Evolutionary conservation across 2,329 filamentous ascomycete species (phyloP).

Genomic region (Drechslerella dactyloides): DNA sequence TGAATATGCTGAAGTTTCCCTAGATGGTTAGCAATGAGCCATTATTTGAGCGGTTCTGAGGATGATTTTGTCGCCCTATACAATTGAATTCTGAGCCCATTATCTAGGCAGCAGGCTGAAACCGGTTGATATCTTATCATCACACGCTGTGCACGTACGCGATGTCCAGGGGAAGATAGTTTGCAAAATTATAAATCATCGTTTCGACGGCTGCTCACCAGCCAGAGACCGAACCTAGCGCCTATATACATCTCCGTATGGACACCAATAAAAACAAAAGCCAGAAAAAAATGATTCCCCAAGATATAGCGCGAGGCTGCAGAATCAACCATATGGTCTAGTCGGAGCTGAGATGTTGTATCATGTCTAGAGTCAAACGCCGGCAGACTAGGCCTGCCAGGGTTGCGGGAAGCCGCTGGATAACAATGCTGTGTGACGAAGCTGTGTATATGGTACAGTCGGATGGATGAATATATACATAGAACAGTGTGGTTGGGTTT

Average conservation of each 20-base stretch:
- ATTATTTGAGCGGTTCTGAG: slow-evolving; percentile 28
- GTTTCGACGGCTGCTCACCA: slow-evolving; percentile 30
- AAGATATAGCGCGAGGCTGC: slow-evolving; percentile 21
- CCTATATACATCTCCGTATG: slow-evolving; percentile 50
- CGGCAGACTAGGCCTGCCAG: slow-evolving; percentile 16
- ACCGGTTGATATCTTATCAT: background rate
- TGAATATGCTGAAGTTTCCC: background rate
- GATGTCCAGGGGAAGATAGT: background rate
- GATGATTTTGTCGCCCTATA: background rate
- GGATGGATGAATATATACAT: slow-evolving; percentile 40
- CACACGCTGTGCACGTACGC: background rate
- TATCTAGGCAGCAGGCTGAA: slow-evolving; percentile 21
- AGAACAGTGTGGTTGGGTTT: slow-evolving; percentile 10
- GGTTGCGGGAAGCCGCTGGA: slow-evolving; percentile 25
- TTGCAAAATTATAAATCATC: slow-evolving; percentile 20
- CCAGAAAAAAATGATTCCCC: slow-evolving; percentile 14
- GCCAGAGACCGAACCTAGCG: slow-evolving; percentile 47
- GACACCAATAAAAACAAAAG: slow-evolving; percentile 20
- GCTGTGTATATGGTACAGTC: slow-evolving; percentile 44
- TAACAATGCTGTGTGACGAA: slow-evolving; percentile 14
- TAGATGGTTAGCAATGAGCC: background rate
- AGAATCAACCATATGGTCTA: slow-evolving; percentile 14
- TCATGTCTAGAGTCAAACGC: slow-evolving; percentile 34
- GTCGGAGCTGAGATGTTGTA: slow-evolving; percentile 49
- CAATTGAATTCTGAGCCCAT: slow-evolving; percentile 10